Evolutionary conservation across 2,329 filamentous ascomycete genomes (phyloP), one percentile per base, ranked within the genome.

Genomic region (Periglandula ipomoeae): DNA sequence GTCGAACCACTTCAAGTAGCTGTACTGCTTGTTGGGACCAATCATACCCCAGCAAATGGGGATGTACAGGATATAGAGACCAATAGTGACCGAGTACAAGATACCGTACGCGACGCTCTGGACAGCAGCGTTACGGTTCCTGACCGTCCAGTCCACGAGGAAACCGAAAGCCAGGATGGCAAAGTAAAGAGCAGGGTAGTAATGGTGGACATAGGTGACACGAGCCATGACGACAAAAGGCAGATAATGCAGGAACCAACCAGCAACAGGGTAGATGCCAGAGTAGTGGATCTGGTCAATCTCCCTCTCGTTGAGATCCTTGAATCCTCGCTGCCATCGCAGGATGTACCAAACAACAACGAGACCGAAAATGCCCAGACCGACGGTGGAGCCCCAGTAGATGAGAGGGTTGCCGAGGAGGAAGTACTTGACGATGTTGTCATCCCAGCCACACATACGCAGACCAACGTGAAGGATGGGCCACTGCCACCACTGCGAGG

Each of bases 171-270:
- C 81, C 41, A 98, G 74, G 56, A 98, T 95, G 59, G 93, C 90
- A 66, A 97, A 98, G 74, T 97, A 98, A 10, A 98, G 80, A 9
- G 93, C 93, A 10, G 93, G 93, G 68, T 97, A 98, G 75, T 98
- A 98, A 73, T 98, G 93, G 68, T 98, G 93, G 48, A 98, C 93
- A 62, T 98, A 98, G 15, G 93, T 98, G 52, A 98, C 93, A 76
- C 93, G 88, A 10, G 89, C 93, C 94, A 98, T 98, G 62, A 93
- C 82, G 60, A 95, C 81, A 69, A 97, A 98, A 1, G 93, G 93
- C 53, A 95, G 71, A 66, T 96, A 98, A 71, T 98, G 93, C 44
- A 98, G 77, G 69, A 95, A 84, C 93, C 93, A 98, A 53, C 93
- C 93, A 48, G 93, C 78, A 49, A 91, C 75, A 8, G 93, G 91